Base-by-base conservation (phyloP, 805 yeast species). In the Ogataea nonfermentans region DNA sequence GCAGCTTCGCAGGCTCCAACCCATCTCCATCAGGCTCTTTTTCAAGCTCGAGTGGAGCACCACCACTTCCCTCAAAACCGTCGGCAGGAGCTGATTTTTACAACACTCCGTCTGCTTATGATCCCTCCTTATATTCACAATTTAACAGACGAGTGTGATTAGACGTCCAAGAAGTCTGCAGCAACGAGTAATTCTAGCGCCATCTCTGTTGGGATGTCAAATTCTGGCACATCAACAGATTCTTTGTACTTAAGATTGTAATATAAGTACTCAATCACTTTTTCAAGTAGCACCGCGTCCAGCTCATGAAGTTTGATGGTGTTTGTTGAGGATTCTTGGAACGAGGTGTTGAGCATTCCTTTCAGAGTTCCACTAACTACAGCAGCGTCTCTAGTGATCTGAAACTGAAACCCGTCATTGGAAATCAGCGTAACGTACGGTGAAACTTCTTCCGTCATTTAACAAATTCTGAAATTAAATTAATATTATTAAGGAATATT, bases 141-240 rank as follows among this genome's bases (percentile, higher is more conserved):
- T 62, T 59, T 45, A 55, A 57, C 28, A 47, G 37, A 19, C 52
- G 43, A 27, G 39, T 41, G 14, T 44, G 44, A 43, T 44, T 44
- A 77, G 29, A 79, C 81, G 51, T 86, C 91, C 52, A 88, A 65
- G 58, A 78, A 91, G 58, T 93, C 99, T 2, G 98, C 96, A 17
- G 95, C 96, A 25, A 93, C 91, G 31, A 93, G 63, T 49, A 91
- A 66, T 57, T 93, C 98, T 46, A 91, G 67, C 0, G 98, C 96
- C 78, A 91, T 75, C 50, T 88, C 97, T 0, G 97, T 90, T 1
- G 98, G 96, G 2, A 93, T 78, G 25, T 84, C 84, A 62, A 93
- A 93, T 40, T 85, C 93, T 0, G 96, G 95, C 6, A 84, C 76
- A 35, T 76, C 81, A 4, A 75, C 78, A 0, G 70, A 74, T 35